These are phyloP conservation scores for Globisporangium lucens DNA, from an alignment of 352 stramenopile genomes.

Conservation along the genomic window DNA sequence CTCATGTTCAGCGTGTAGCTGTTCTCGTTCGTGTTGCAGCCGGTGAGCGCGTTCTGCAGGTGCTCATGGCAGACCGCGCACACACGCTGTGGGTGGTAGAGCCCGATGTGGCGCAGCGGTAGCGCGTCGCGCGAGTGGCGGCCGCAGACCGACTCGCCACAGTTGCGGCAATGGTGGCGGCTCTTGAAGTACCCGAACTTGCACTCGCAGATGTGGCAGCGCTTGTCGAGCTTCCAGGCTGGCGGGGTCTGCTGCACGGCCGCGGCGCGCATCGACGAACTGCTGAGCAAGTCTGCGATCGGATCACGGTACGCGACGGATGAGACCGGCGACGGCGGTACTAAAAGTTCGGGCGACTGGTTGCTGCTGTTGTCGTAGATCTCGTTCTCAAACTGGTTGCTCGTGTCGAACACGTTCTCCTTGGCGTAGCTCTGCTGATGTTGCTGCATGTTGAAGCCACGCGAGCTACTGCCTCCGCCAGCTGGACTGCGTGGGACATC, in stretches of 20 bases:
- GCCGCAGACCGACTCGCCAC: constrained; percentile 75
- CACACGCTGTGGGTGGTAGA: constrained; percentile 61
- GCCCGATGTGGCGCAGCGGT: constrained; percentile 53
- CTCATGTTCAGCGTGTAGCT: background rate
- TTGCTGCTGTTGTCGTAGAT: background rate
- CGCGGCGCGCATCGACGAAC: constrained; percentile 10
- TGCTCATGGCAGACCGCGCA: constrained; percentile 59
- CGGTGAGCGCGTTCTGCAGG: constrained; percentile 31
- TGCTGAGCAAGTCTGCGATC: constrained; percentile 17
- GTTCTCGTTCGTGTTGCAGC: constrained; percentile 18
- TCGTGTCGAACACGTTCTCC: constrained; percentile 4
- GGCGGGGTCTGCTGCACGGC: constrained; percentile 26
- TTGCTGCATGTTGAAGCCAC: background rate
- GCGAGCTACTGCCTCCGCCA: background rate
- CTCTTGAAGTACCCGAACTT: constrained; percentile 79
- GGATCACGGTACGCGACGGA: constrained; percentile 15
- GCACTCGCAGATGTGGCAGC: constrained; percentile 60
- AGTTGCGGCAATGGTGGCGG: constrained; percentile 82
- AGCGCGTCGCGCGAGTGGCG: constrained; percentile 59
- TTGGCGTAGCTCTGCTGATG: background rate
- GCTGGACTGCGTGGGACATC: background rate
- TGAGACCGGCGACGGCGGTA: background rate
- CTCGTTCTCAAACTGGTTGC: constrained; percentile 1
- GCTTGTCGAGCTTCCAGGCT: constrained; percentile 53
- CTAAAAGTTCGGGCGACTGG: background rate